Conservation (phyloP, 345 rosid genomes). For the Isatis tinctoria region DNA sequence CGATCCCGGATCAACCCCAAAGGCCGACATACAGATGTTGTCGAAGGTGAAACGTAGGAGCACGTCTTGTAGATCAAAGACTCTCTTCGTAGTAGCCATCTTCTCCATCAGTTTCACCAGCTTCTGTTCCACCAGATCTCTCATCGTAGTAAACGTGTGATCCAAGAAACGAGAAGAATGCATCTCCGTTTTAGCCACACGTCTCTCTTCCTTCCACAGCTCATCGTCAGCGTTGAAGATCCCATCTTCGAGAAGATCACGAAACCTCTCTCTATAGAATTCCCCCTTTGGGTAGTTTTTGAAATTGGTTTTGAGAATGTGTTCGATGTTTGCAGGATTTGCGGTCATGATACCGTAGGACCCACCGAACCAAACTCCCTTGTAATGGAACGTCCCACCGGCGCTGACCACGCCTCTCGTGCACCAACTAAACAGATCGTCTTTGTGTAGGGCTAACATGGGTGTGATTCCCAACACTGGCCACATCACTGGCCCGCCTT, state of each 20-base stretch:
- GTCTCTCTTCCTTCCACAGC: conserved; percentile 63
- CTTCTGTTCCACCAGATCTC: conserved; percentile 52
- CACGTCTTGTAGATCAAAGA: conserved; percentile 71
- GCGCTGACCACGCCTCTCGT: conserved; percentile 42
- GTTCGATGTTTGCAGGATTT: conserved; percentile 57
- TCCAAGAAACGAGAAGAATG: conserved; percentile 52
- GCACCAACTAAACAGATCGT: conserved; percentile 39
- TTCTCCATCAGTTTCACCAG: conserved; percentile 46
- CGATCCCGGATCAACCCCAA: conserved; percentile 73
- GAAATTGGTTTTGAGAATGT: conserved; percentile 62
- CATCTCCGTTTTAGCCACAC: conserved; percentile 47
- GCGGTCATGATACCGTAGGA: conserved; percentile 46
- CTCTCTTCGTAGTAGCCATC: conserved; percentile 31
- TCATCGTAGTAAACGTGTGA: conserved; percentile 44
- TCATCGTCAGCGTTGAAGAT: conserved; percentile 65
- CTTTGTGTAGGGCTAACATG: conserved; percentile 18
- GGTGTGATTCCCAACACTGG: conserved; percentile 64
- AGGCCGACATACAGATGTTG: conserved; percentile 60
- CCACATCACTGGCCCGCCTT: conserved; percentile 65
- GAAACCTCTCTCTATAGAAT: conserved; percentile 53
- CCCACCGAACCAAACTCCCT: conserved; percentile 62
- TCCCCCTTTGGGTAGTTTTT: conserved; percentile 66
- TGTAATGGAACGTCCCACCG: conserved; percentile 55
- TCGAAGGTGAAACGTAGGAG: conserved; percentile 74
- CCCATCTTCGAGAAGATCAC: conserved; percentile 70